Percentiles rank a stretch among this genome's conserved stretches.
Evolutionary conservation across 768 basidiomycete species (phyloP).

Genomic region (Steccherinum ochraceum): DNA sequence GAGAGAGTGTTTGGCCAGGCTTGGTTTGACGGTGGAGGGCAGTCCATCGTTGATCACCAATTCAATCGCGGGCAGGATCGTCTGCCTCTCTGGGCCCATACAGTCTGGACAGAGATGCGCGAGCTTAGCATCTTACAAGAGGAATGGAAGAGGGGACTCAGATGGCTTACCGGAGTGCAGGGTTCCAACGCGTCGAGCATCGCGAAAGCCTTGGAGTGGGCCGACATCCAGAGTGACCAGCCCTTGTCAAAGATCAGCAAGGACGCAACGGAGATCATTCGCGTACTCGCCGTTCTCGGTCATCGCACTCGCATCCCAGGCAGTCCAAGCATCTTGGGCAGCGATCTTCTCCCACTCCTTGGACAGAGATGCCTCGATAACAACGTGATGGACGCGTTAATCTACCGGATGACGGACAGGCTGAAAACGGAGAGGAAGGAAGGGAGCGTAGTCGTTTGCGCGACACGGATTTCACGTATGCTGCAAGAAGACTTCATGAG

Average conservation of each 20-base stretch:
- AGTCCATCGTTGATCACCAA: conserved; percentile 1
- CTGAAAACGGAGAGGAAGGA: neutral
- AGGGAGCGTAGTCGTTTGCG: neutral
- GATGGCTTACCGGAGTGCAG: neutral
- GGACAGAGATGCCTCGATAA: neutral
- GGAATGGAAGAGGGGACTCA: neutral
- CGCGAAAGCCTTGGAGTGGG: neutral
- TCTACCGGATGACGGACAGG: neutral
- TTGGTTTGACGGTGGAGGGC: conserved; percentile 5
- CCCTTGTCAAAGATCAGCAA: neutral
- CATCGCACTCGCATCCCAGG: neutral
- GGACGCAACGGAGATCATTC: neutral
- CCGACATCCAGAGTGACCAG: neutral
- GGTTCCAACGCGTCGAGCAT: neutral
- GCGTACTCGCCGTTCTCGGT: neutral
- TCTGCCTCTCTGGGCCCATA: conserved; percentile 1
- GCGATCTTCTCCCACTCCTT: neutral
- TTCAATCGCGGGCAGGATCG: neutral
- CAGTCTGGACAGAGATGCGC: neutral
- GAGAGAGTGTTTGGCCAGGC: conserved; percentile 1
- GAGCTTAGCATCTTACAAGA: neutral
- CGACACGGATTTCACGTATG: too few species aligned
- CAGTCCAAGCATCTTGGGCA: neutral
- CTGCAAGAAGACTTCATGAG: neutral
- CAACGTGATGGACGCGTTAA: neutral